Evolutionary conservation across 2,329 filamentous ascomycete species (phyloP).

Genomic region (Penicillium sp.): DNA sequence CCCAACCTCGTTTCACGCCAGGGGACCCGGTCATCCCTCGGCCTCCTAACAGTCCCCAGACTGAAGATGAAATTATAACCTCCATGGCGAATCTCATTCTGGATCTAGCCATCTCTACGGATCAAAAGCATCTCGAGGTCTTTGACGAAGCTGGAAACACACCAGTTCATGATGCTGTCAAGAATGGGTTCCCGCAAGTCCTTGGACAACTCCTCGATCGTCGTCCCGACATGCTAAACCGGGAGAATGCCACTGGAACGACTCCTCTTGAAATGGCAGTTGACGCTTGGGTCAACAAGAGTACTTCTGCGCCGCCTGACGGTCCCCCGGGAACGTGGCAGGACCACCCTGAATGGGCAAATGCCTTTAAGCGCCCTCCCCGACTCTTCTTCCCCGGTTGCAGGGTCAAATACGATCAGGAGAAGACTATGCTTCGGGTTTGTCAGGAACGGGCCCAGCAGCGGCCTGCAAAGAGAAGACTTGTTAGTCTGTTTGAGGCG

Average conservation of each 20-base stretch:
- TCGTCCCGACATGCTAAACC: constrained; percentile 61
- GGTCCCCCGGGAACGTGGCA: not conserved
- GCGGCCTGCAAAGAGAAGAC: constrained; percentile 46
- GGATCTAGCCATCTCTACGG: constrained; percentile 56
- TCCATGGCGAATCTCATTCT: constrained; percentile 54
- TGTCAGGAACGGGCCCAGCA: constrained; percentile 33
- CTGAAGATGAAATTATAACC: constrained; percentile 12
- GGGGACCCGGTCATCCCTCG: not conserved
- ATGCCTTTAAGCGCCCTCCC: not conserved
- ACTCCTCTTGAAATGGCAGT: constrained; percentile 63
- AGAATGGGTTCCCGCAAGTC: constrained; percentile 55
- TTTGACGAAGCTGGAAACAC: constrained; percentile 48
- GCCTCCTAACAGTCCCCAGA: constrained; percentile 22
- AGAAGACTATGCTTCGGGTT: constrained; percentile 37
- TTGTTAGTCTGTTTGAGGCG: constrained; percentile 60
- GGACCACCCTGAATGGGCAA: not conserved
- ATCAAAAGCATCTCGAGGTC: constrained; percentile 44
- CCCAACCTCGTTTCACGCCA: not conserved
- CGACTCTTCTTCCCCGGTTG: constrained; percentile 11
- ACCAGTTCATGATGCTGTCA: constrained; percentile 42
- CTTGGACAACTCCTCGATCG: constrained; percentile 53
- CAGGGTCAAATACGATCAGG: constrained; percentile 1
- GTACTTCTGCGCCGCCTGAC: constrained; percentile 11
- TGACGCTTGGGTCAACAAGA: constrained; percentile 29
- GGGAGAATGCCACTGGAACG: constrained; percentile 73